These are phyloP conservation scores for Eucalyptus sp. DNA, from an alignment of 345 rosid genomes.

Conservation along the genomic window DNA sequence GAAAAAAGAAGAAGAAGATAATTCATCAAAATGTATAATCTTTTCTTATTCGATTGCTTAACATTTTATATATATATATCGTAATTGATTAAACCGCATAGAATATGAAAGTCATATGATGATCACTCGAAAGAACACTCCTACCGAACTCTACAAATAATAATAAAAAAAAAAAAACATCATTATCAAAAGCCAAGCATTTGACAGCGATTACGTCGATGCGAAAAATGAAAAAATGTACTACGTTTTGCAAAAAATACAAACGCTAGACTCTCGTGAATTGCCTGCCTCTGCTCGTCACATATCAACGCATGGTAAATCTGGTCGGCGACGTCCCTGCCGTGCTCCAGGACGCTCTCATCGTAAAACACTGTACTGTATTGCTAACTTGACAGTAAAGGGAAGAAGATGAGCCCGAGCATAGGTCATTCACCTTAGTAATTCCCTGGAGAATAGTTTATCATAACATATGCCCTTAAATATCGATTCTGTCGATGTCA, in stretches of 20 bases:
- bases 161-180: fast-evolving
- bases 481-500: not conserved
- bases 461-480: not conserved
- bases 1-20: not conserved
- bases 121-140: not conserved
- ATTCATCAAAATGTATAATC: not conserved
- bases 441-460: not conserved
- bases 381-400: not conserved
- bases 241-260: not conserved
- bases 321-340: not conserved
- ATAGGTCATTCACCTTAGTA: not conserved
- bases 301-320: not conserved
- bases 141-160: not conserved
- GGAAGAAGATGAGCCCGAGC: not conserved
- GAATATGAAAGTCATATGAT: too few relatives aligned
- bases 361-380: not conserved
- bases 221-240: not conserved
- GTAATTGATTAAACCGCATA: not conserved
- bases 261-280: not conserved
- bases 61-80: too few relatives aligned
- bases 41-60: not conserved
- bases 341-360: not conserved
- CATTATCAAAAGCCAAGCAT: not conserved
- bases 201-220: not conserved
- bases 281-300: not conserved